Conservation (phyloP, 306 rosid species). For the Trifolium fragiferum region DNA sequence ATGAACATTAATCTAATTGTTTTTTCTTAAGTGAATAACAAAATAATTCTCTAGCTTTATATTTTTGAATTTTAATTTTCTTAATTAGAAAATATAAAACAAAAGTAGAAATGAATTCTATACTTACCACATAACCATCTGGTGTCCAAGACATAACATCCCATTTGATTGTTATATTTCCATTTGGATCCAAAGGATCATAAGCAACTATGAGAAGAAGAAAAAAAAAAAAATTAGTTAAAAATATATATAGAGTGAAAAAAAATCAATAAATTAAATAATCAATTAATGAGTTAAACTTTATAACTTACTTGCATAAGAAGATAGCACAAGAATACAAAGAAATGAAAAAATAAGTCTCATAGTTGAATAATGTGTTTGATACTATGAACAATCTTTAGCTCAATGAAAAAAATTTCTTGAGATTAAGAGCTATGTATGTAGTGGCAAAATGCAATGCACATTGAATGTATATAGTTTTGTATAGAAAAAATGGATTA, state of each 20-base stretch:
- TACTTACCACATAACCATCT: slow-evolving; percentile 89
- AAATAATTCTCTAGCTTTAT: background rate
- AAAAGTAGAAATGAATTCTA: slow-evolving; percentile 23
- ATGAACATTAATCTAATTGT: background rate
- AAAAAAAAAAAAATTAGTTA: background rate
- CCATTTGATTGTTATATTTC: slow-evolving; percentile 89
- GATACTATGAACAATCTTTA: slow-evolving; percentile 23
- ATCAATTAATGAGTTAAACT: background rate
- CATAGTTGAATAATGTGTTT: slow-evolving; percentile 48
- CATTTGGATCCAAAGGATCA: slow-evolving; percentile 97
- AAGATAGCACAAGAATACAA: slow-evolving; percentile 53
- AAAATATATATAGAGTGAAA: slow-evolving; percentile 7
- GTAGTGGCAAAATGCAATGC: slow-evolving; percentile 3
- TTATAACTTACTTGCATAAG: slow-evolving; percentile 59
- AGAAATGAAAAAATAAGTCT: slow-evolving; percentile 56
- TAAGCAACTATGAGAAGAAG: slow-evolving; percentile 61
- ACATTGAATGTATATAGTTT: slow-evolving; percentile 27
- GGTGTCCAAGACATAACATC: slow-evolving; percentile 93
- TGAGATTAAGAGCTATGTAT: background rate
- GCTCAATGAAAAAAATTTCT: slow-evolving; percentile 24
- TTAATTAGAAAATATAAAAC: background rate
- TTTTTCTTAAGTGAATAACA: background rate
- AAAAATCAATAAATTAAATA: background rate
- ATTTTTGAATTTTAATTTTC: background rate
- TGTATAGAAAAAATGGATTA: slow-evolving; percentile 32